Percentiles rank a stretch among this genome's conserved stretches.
Conservation (phyloP, 352 stramenopile species). For the Pythium sukuiense region DNA sequence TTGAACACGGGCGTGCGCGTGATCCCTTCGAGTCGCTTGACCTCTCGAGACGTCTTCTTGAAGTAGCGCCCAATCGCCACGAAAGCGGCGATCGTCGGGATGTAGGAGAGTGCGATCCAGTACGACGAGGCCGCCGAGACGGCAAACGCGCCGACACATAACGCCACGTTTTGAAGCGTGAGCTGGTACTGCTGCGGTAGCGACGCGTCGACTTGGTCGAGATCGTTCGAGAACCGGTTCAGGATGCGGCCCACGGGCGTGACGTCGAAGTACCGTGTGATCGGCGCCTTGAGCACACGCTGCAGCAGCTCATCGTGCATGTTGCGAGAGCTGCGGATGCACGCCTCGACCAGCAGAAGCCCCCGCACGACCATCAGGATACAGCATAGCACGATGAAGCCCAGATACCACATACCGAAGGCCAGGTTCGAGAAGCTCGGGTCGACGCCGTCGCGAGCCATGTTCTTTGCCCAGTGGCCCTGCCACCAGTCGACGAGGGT, state of each 20-base stretch:
- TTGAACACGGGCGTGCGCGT: constrained; percentile 89
- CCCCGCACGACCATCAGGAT: constrained; percentile 26
- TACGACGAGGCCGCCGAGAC: constrained; percentile 37
- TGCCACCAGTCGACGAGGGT: constrained; percentile 18
- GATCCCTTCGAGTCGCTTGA: constrained; percentile 94
- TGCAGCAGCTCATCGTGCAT: constrained; percentile 45
- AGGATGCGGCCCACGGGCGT: constrained; percentile 64
- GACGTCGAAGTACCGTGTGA: constrained; percentile 66
- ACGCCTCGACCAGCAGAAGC: constrained; percentile 37
- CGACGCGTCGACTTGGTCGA: constrained; percentile 51
- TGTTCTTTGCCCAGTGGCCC: constrained; percentile 26
- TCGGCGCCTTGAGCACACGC: constrained; percentile 42
- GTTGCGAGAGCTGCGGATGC: constrained; percentile 33
- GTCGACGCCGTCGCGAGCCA: constrained; percentile 7
- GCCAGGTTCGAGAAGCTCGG: constrained; percentile 8
- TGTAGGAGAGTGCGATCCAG: constrained; percentile 44
- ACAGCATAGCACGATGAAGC: constrained; percentile 30
- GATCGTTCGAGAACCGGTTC: constrained; percentile 60
- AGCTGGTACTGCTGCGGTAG: constrained; percentile 41
- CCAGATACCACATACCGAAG: constrained; percentile 37
- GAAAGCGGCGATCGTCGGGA: constrained; percentile 51
- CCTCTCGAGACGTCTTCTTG: constrained; percentile 69
- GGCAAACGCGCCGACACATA: constrained; percentile 30
- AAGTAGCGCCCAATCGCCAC: constrained; percentile 76
- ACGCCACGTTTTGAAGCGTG: constrained; percentile 30